A percentile compares a stretch with the other conserved stretches of the same genome.
Evolutionary conservation across 768 basidiomycete genomes (phyloP).

Genomic region (Krasilnikovozyma curviuscula): DNA sequence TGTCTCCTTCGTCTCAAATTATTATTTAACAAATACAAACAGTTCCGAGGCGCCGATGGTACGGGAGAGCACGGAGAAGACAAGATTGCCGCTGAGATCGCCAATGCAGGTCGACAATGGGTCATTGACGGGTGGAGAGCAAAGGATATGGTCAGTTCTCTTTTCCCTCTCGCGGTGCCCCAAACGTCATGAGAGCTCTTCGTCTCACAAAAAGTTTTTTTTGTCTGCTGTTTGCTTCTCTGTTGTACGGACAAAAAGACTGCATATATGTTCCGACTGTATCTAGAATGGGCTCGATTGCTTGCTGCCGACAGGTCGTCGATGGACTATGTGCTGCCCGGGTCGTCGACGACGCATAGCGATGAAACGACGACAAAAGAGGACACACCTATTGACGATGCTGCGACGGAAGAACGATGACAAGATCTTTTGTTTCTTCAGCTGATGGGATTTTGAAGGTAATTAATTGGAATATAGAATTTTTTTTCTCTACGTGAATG

Average conservation of each 20-base stretch:
- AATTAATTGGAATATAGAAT: too few species aligned
- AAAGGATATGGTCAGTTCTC: conserved; percentile 8
- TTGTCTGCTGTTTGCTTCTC: background rate
- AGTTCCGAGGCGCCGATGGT: conserved; percentile 9
- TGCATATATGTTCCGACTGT: conserved; percentile 5
- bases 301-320: conserved; percentile 3
- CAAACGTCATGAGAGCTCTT: too few species aligned
- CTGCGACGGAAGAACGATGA: too few species aligned
- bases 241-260: background rate
- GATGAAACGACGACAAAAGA: too few species aligned
- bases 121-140: conserved; percentile 4
- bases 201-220: background rate
- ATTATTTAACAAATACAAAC: background rate
- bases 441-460: too few species aligned
- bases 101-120: conserved; percentile 2
- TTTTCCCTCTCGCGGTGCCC: background rate
- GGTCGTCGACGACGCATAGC: too few species aligned
- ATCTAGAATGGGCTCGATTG: conserved; percentile 6
- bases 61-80: background rate
- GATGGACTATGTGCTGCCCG: conserved; percentile 8
- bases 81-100: conserved; percentile 5
- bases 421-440: too few species aligned
- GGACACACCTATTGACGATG: too few species aligned
- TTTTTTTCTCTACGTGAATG: too few species aligned
- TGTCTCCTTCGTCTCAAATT: too few species aligned